Conservation (phyloP, 1,284 basidiomycete genomes). For the Cryptococcus jaspeensis region DNA sequence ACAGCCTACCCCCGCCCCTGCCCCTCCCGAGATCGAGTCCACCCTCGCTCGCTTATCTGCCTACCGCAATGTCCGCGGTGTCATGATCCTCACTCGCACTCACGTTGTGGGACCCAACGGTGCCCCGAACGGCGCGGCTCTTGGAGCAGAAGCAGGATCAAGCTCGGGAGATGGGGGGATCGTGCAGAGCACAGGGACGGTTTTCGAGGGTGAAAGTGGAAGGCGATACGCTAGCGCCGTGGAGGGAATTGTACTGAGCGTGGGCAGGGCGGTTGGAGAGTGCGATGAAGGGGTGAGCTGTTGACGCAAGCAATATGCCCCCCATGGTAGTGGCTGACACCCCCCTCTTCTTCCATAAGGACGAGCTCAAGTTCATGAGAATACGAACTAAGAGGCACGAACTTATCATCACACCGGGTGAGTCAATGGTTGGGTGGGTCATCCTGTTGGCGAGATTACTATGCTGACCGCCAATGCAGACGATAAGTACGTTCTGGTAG, state of each 20-base stretch:
- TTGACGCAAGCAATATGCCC: background rate
- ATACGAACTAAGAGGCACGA: constrained; percentile 89
- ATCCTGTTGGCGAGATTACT: background rate
- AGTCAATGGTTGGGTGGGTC: constrained; percentile 29
- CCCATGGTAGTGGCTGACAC: background rate
- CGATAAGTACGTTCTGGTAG: constrained; percentile 75
- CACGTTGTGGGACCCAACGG: background rate
- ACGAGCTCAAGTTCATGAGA: constrained; percentile 81
- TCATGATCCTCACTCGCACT: constrained; percentile 68
- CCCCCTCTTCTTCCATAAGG: constrained; percentile 55
- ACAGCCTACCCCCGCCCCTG: no score
- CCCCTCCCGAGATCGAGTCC: constrained; percentile 66
- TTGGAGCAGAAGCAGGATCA: no score
- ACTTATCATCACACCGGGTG: constrained; percentile 89
- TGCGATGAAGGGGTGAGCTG: constrained; percentile 27
- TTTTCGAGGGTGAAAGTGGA: constrained; percentile 85
- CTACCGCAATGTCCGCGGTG: constrained; percentile 81
- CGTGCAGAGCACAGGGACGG: constrained; percentile 75
- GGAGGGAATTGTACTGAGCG: constrained; percentile 73
- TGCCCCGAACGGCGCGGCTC: background rate
- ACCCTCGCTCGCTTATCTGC: constrained; percentile 72
- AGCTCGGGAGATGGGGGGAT: constrained; percentile 55
- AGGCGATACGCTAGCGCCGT: constrained; percentile 73
- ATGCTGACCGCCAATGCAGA: constrained; percentile 54
- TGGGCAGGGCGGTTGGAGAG: constrained; percentile 66